A percentile compares a stretch with the other conserved stretches of the same genome.
Evolutionary conservation across 2,329 filamentous ascomycete species (phyloP).

Genomic region (Penicillium italicum): DNA sequence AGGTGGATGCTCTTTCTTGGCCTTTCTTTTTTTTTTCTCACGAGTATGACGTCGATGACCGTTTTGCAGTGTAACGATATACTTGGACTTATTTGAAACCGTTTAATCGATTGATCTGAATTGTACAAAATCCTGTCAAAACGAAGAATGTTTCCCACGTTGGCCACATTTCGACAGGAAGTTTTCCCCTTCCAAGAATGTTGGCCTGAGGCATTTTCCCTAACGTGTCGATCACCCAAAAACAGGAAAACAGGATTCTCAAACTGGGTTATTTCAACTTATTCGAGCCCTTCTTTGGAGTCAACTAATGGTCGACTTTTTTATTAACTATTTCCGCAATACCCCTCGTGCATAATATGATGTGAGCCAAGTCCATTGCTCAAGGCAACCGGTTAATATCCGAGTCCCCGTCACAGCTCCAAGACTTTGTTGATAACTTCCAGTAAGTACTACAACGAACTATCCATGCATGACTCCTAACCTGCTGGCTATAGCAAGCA

Average conservation of each 20-base stretch:
- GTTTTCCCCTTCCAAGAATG: not conserved
- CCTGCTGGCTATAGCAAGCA: too few relatives aligned
- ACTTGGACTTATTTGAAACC: not conserved
- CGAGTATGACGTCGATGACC: slow-evolving; percentile 1
- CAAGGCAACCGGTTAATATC: not conserved
- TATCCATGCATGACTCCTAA: too few relatives aligned
- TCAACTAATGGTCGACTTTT: not conserved
- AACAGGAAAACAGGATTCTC: not conserved
- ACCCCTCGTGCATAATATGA: not conserved
- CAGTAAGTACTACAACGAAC: too few relatives aligned
- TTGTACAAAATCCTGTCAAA: not conserved
- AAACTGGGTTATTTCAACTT: not conserved
- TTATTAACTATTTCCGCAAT: not conserved
- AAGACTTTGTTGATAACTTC: not conserved
- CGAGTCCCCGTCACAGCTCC: not conserved
- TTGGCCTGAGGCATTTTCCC: slow-evolving; percentile 2
- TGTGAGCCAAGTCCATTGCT: not conserved
- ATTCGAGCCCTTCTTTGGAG: not conserved
- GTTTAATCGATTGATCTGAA: not conserved
- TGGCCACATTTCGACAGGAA: not conserved
- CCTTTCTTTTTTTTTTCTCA: not conserved
- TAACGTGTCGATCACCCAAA: not conserved
- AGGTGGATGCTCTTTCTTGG: not conserved
- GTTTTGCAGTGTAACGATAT: not conserved
- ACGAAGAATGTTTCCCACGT: slow-evolving; percentile 2